Evolutionary conservation across 805 yeast genomes (phyloP), one percentile per base, ranked within the genome.

Genomic region (Candida multigemmis): DNA sequence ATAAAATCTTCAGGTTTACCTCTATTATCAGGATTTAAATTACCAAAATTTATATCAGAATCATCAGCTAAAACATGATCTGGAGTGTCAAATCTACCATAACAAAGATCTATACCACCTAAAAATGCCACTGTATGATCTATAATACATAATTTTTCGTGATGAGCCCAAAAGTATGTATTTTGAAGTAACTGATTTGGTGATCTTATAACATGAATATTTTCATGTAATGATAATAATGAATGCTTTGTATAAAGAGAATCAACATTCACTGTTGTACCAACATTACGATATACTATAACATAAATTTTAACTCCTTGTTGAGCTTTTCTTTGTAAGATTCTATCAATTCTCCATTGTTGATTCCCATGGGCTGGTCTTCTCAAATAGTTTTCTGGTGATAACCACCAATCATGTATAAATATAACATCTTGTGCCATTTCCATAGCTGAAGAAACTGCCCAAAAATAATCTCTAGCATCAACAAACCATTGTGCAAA

Each of bases 101-200:
- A 91, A 48, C 99, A 91, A 31, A 91, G 63, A 54, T 91, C 99
- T 38, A 89, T 77, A 20, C 99, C 99, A 19, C 99, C 99, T 29
- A 86, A 59, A 47, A 89, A 91, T 3, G 93, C 93, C 23, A 86
- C 68, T 0, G 87, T 77, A 38, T 83, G 83, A 52, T 91, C 99
- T 32, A 91, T 62, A 19, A 91, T 70, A 34, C 87, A 75, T 31
- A 91, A 52, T 46, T 91, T 91, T 46, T 91, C 99, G 57, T 91
- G 99, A 58, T 91, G 99, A 0, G 99, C 98, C 98, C 98, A 91
- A 49, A 91, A 93, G 44, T 76, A 81, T 0, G 96, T 89, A 40
- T 84, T 83, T 48, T 91, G 96, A 29, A 84, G 57, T 48, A 91
- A 72, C 50, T 91, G 99, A 41, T 91, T 87, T 4, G 99, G 99